Evolutionary conservation across 164 flowering plant species (phyloP).

Genomic region (Akebia trifoliata): DNA sequence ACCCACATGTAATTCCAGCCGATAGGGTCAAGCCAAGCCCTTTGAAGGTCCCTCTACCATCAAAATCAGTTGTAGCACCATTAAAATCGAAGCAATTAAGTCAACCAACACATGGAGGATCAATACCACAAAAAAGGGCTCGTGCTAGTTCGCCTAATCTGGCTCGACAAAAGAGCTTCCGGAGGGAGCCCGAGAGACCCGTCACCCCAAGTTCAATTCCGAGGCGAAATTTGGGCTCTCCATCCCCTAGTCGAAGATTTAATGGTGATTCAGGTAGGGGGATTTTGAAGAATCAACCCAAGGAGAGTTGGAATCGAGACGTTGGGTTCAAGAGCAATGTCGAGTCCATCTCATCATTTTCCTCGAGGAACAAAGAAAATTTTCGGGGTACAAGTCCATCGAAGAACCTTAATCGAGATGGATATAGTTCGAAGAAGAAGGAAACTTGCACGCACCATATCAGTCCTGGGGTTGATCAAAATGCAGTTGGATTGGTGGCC

Average conservation of each 20-base stretch:
- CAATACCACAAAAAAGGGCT: slow-evolving; percentile 28
- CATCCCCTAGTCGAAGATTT: slow-evolving; percentile 47
- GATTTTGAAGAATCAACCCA: not conserved
- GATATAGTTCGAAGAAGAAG: slow-evolving; percentile 18
- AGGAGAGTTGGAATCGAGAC: slow-evolving; percentile 7
- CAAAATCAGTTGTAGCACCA: not conserved
- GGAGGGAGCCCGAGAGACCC: slow-evolving; percentile 24
- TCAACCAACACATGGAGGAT: slow-evolving; percentile 5
- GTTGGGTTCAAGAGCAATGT: slow-evolving; percentile 15
- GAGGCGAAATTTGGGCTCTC: slow-evolving; percentile 26
- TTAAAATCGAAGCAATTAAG: slow-evolving; percentile 7
- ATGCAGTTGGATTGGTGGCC: slow-evolving; percentile 21
- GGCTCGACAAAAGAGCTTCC: slow-evolving; percentile 39
- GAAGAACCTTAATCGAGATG: slow-evolving; percentile 3
- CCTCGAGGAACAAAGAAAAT: slow-evolving; percentile 19
- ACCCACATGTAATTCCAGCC: slow-evolving; percentile 44
- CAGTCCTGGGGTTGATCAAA: slow-evolving; percentile 25
- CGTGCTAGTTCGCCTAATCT: slow-evolving; percentile 33
- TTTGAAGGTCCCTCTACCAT: not conserved
- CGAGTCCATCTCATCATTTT: not conserved
- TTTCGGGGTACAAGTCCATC: slow-evolving; percentile 19
- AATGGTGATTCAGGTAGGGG: slow-evolving; percentile 14
- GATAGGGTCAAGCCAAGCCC: slow-evolving; percentile 4
- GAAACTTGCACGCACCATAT: slow-evolving; percentile 23
- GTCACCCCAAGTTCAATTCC: slow-evolving; percentile 3